Evolutionary conservation across 371 early-diverging fungal species (phyloP), one percentile per base, ranked within the genome.

Genomic region (Funneliformis caledonium): DNA sequence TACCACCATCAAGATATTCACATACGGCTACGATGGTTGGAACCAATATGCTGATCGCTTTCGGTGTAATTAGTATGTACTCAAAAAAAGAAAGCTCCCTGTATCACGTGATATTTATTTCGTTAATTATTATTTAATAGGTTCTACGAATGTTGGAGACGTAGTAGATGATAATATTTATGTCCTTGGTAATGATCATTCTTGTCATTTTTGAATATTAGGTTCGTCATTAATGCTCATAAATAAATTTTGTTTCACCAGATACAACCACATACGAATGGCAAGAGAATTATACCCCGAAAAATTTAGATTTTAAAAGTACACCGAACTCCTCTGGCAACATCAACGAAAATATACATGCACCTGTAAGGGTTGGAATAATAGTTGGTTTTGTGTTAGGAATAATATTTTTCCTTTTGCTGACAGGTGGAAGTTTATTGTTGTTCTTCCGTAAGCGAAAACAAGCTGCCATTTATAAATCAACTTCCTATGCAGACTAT

Each of bases 21-120:
- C 76, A 76, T 64, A 43, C 76, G n/a, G 61, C 61, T 60, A 62
- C 62, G 6, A 45, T 76, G 76, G 76, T 47, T 43, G 76, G 76
- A 64, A 47, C 60, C 2, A 76, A 76, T 64, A 37, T 76, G 22
- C 6, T 76, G 4, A 76, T 76, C 10, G 45, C 76, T 6, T 76
- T 76, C 45, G 76, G 76, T 45, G 43, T 56, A 16, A 9, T 47
- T 0, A 16, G 14, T 52, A 52, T 52, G 14, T 52, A 16, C 16
- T 16, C 52, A 16, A 16, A 4, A 16, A 16, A 5, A 52, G 1
- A 9, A 5, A 16, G 0, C 16, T 19, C 16, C 2, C 16, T 52
- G 7, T 14, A 9, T 26, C 14, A 22, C 12, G 14, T n/a, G 14
- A 37, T 37, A n/a, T n/a, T n/a, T n/a, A n/a, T 37, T 19, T 2